Evolutionary conservation across 805 yeast genomes (phyloP).

Genomic region (Yarrowia sp.): DNA sequence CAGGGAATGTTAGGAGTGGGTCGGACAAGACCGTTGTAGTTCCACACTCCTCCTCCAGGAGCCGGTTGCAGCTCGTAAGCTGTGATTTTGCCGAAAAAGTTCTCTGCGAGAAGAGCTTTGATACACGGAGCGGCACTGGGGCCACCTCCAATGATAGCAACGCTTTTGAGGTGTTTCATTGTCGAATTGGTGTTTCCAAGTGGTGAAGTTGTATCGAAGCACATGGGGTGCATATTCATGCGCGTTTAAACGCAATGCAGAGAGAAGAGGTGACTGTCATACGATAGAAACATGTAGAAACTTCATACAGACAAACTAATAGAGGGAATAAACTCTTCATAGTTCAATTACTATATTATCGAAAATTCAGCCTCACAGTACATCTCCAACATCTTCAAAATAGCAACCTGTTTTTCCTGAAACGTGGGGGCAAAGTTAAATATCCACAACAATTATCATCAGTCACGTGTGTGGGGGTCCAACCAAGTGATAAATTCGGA

Average conservation of each 20-base stretch:
- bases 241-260: background rate
- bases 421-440: too few species aligned
- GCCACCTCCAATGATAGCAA: constrained; percentile 81
- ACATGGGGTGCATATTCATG: background rate
- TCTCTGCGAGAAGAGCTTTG: constrained; percentile 65
- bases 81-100: constrained; percentile 54
- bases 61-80: constrained; percentile 66
- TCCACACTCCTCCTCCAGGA: constrained; percentile 84
- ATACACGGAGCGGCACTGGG: constrained; percentile 75
- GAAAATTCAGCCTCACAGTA: too few species aligned
- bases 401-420: too few species aligned
- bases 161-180: constrained; percentile 38
- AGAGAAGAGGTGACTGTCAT: too few species aligned
- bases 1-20: constrained; percentile 49
- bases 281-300: too few species aligned
- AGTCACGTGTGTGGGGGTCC: too few species aligned
- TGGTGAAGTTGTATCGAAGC: background rate
- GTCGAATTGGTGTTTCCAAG: background rate
- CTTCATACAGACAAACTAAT: too few species aligned
- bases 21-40: constrained; percentile 53
- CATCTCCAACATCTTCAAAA: too few species aligned
- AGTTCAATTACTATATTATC: too few species aligned
- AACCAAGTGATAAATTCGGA: too few species aligned
- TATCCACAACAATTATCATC: too few species aligned
- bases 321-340: too few species aligned